These are phyloP conservation scores for Endocalyx cinctus DNA, from an alignment of 2,329 filamentous ascomycete genomes.

Conservation along the genomic window DNA sequence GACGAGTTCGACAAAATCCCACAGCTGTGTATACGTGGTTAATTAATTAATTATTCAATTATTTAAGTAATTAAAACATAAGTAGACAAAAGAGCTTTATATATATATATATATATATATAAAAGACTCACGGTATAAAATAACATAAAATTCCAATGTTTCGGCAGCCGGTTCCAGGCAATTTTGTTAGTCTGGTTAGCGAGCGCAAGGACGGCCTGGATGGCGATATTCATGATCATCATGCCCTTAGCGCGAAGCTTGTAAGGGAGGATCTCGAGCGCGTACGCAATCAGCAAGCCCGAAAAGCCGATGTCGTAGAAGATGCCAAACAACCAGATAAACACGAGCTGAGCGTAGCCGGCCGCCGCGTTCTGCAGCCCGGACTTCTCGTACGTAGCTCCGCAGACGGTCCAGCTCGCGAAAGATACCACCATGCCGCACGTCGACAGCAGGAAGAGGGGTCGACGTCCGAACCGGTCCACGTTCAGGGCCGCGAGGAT, in stretches of 20 bases:
- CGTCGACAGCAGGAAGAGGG: slow-evolving; percentile 48
- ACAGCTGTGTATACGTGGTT: slow-evolving; percentile 31
- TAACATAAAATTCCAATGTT: slow-evolving; percentile 62
- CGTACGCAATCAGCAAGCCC: slow-evolving; percentile 53
- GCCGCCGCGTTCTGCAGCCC: slow-evolving; percentile 37
- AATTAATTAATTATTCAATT: no score
- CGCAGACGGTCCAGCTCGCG: slow-evolving; percentile 46
- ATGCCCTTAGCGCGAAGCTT: slow-evolving; percentile 54
- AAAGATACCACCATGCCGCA: slow-evolving; percentile 45
- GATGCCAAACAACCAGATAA: slow-evolving; percentile 55
- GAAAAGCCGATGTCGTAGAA: slow-evolving; percentile 59
- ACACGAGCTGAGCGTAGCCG: slow-evolving; percentile 51
- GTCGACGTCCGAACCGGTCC: slow-evolving; percentile 47
- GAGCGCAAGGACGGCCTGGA: slow-evolving; percentile 58
- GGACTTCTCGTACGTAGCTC: slow-evolving; percentile 47
- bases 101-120: slow-evolving; percentile 6
- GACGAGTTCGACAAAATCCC: slow-evolving; percentile 55
- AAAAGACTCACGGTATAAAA: slow-evolving; percentile 51
- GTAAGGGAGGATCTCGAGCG: slow-evolving; percentile 56
- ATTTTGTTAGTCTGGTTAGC: slow-evolving; percentile 60
- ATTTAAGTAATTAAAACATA: no score
- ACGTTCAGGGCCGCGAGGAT: slow-evolving; percentile 47
- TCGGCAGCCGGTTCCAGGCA: slow-evolving; percentile 54
- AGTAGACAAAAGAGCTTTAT: no score
- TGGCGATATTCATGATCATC: slow-evolving; percentile 61